Evolutionary conservation across 495 filamentous ascomycete species (phyloP).

Genomic region (Tricharina praecox): DNA sequence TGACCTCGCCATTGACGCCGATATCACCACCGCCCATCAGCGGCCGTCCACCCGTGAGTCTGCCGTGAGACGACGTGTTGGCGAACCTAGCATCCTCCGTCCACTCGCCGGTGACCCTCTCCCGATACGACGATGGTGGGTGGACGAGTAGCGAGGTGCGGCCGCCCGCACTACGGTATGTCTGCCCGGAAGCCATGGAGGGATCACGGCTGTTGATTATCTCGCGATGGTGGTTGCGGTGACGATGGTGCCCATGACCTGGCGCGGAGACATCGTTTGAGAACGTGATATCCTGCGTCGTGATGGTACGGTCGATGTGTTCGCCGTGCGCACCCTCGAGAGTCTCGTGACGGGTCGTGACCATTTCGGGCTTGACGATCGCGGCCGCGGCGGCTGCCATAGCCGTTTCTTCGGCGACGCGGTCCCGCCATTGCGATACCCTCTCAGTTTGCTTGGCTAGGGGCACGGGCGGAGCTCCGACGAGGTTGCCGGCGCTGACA

Average conservation of each 20-base stretch:
- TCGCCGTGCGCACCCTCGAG: not conserved
- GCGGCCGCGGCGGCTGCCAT: not conserved
- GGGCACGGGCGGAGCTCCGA: not conserved
- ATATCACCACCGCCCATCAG: conserved; percentile 1
- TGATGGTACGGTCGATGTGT: not conserved
- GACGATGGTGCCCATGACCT: not conserved
- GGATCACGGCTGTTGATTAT: not conserved
- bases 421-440: not conserved
- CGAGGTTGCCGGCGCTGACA: not conserved
- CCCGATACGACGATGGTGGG: not conserved
- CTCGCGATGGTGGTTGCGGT: not conserved
- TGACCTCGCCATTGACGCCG: not conserved
- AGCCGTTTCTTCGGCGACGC: conserved; percentile 1
- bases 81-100: not conserved
- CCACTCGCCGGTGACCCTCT: not conserved
- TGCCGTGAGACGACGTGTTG: too few species aligned
- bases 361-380: not conserved
- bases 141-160: not conserved
- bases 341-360: not conserved
- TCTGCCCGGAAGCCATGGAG: not conserved
- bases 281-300: not conserved
- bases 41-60: not conserved
- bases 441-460: not conserved
- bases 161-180: not conserved
- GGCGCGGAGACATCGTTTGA: too few species aligned